These are phyloP conservation scores for Monosporascus sp. DNA, from an alignment of 2,329 filamentous ascomycete genomes.

Conservation along the genomic window DNA sequence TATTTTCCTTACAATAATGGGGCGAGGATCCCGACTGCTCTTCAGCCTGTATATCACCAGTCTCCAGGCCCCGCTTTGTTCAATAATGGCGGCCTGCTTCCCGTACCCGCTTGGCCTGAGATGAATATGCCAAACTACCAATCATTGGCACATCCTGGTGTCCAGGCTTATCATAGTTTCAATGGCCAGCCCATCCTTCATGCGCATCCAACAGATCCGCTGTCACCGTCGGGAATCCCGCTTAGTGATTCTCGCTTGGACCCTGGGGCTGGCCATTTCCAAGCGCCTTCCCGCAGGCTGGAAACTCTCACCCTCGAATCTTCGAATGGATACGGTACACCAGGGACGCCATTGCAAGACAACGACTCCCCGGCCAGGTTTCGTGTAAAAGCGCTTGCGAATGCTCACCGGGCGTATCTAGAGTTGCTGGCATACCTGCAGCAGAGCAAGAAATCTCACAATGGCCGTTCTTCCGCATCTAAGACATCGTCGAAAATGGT, in stretches of 20 bases:
- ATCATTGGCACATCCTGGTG: slow-evolving; percentile 24
- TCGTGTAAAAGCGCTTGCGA: slow-evolving; percentile 61
- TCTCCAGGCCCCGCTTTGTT: slow-evolving; percentile 33
- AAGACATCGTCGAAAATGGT: slow-evolving; percentile 41
- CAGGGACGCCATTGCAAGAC: slow-evolving; percentile 14
- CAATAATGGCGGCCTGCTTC: slow-evolving; percentile 32
- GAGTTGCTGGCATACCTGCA: slow-evolving; percentile 63
- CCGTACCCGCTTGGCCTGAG: slow-evolving; percentile 33
- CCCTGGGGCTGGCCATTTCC: slow-evolving; percentile 11
- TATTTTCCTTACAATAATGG: slow-evolving; percentile 23
- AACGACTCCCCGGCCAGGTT: slow-evolving; percentile 38
- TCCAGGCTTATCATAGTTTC: slow-evolving; percentile 27
- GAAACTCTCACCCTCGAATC: slow-evolving; percentile 27
- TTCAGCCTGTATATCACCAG: slow-evolving; percentile 30
- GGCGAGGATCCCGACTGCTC: slow-evolving; percentile 22
- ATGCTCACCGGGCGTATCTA: slow-evolving; percentile 68
- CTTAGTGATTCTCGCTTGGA: slow-evolving; percentile 35
- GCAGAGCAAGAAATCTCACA: slow-evolving; percentile 46
- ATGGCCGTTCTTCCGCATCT: slow-evolving; percentile 31
- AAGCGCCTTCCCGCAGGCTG: slow-evolving; percentile 25
- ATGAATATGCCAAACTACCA: slow-evolving; percentile 27
- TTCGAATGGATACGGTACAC: slow-evolving; percentile 13
- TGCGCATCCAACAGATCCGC: slow-evolving; percentile 22
- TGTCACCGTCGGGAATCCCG: slow-evolving; percentile 9
- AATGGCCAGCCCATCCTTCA: slow-evolving; percentile 18